phyloP scores from a whole-genome alignment of 2,329 filamentous ascomycete species.

The Aspergillus sp. region DNA sequence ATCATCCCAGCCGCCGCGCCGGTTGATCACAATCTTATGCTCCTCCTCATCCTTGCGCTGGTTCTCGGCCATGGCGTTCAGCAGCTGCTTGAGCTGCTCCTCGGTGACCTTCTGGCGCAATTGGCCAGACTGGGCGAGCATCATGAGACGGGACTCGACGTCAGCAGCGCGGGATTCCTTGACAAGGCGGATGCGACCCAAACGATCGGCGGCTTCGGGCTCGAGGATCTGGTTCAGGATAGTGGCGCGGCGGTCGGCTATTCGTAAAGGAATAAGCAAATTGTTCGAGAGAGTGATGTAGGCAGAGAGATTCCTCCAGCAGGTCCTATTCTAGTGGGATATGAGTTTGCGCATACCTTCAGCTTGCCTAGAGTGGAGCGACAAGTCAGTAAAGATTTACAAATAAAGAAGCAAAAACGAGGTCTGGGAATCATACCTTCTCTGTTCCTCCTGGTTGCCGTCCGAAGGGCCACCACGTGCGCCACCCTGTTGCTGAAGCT shows the following conservation, averaged over 20 bases:
- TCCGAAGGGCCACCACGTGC: slow-evolving; percentile 52
- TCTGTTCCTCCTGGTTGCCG: slow-evolving; percentile 63
- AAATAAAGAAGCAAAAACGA: neutral
- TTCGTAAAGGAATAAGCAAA: neutral
- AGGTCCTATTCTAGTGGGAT: no score
- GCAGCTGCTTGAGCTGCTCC: slow-evolving; percentile 86
- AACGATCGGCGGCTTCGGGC: slow-evolving; percentile 87
- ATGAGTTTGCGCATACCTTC: slow-evolving; percentile 28
- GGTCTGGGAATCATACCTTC: slow-evolving; percentile 53
- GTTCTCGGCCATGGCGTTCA: slow-evolving; percentile 80
- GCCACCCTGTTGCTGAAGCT: slow-evolving; percentile 73
- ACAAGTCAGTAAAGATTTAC: slow-evolving; percentile 2
- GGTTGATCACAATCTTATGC: slow-evolving; percentile 81
- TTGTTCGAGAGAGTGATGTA: neutral
- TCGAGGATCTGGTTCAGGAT: slow-evolving; percentile 92
- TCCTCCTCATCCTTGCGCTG: slow-evolving; percentile 59
- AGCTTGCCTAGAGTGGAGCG: slow-evolving; percentile 29
- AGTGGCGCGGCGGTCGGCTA: slow-evolving; percentile 37
- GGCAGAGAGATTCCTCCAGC: neutral
- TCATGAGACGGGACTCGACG: slow-evolving; percentile 89
- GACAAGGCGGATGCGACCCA: slow-evolving; percentile 91
- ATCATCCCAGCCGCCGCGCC: slow-evolving; percentile 80
- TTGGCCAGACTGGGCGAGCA: slow-evolving; percentile 85
- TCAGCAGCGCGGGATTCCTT: slow-evolving; percentile 88
- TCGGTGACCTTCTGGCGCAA: slow-evolving; percentile 86